A percentile compares a stretch with the other conserved stretches of the same genome.
Evolutionary conservation across 495 filamentous ascomycete species (phyloP).

Genomic region (Hypoxylon fuscum): DNA sequence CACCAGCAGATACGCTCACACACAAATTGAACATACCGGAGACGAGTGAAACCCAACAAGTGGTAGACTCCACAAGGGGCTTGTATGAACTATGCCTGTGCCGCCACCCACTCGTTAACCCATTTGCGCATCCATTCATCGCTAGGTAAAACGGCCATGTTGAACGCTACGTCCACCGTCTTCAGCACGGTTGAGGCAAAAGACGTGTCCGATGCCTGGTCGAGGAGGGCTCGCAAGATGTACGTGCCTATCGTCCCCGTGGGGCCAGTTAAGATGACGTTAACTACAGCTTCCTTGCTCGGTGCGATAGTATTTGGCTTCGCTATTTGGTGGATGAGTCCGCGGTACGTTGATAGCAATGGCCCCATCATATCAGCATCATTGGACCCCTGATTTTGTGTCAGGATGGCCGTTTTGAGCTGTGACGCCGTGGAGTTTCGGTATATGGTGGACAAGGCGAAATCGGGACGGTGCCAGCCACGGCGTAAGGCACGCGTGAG

Average conservation of each 20-base stretch:
- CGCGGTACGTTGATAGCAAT: conserved; percentile 11
- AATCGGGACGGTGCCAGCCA: background rate
- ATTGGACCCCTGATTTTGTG: background rate
- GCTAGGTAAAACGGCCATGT: conserved; percentile 18
- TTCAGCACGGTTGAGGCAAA: conserved; percentile 54
- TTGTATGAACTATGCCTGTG: no score
- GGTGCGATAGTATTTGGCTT: background rate
- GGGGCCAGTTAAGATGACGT: conserved; percentile 56
- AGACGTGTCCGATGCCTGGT: conserved; percentile 44
- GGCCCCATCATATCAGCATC: conserved; percentile 3
- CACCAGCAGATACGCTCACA: no score
- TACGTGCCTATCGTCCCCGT: conserved; percentile 59
- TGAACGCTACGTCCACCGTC: background rate
- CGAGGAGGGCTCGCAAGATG: conserved; percentile 48
- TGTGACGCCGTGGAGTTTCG: conserved; percentile 18
- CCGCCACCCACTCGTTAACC: conserved; percentile 36
- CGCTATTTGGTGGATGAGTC: conserved; percentile 13
- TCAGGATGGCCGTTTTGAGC: conserved; percentile 33
- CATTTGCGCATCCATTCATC: conserved; percentile 28
- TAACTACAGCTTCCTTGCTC: background rate
- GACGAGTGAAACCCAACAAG: no score
- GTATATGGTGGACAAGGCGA: conserved; percentile 33
- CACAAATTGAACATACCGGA: no score
- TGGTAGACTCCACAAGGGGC: no score
- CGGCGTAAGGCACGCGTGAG: conserved; percentile 29